phyloP scores from a whole-genome alignment of 2,329 filamentous ascomycete species.

The Epichloe uncinata region DNA sequence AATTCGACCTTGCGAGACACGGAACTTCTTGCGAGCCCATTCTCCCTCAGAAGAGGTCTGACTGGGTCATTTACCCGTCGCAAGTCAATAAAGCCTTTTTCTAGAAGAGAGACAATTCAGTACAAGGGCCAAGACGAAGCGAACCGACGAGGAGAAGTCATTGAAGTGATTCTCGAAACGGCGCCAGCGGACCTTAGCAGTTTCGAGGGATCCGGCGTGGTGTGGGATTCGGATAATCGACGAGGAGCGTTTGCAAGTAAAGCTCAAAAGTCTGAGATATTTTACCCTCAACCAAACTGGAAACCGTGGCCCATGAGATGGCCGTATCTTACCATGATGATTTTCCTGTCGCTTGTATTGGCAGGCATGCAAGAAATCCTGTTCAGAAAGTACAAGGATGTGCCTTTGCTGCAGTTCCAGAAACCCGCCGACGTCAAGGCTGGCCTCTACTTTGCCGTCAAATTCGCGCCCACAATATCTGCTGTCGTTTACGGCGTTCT shows the following conservation, averaged over 20 bases:
- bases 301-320: conserved; percentile 52
- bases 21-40: conserved; percentile 31
- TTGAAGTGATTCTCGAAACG: conserved; percentile 39
- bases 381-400: conserved; percentile 33
- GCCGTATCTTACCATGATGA: conserved; percentile 42
- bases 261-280: conserved; percentile 30
- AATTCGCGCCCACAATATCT: conserved; percentile 48
- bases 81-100: conserved; percentile 11
- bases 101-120: conserved; percentile 29
- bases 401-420: conserved; percentile 36
- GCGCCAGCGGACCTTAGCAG: conserved; percentile 37
- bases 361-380: conserved; percentile 40
- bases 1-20: conserved; percentile 33
- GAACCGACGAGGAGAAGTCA: conserved; percentile 44
- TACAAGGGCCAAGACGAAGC: conserved; percentile 43
- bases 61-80: conserved; percentile 29
- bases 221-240: conserved; percentile 18
- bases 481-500: conserved; percentile 50
- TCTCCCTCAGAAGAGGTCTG: conserved; percentile 20
- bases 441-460: conserved; percentile 45
- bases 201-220: conserved; percentile 29
- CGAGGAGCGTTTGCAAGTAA: conserved; percentile 25
- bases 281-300: conserved; percentile 53
- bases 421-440: conserved; percentile 36
- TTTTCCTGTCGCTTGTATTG: conserved; percentile 39